A percentile compares a stretch with the other conserved stretches of the same genome.
Conservation (phyloP, 139 green algal species). For the Picochlorum sp. region DNA sequence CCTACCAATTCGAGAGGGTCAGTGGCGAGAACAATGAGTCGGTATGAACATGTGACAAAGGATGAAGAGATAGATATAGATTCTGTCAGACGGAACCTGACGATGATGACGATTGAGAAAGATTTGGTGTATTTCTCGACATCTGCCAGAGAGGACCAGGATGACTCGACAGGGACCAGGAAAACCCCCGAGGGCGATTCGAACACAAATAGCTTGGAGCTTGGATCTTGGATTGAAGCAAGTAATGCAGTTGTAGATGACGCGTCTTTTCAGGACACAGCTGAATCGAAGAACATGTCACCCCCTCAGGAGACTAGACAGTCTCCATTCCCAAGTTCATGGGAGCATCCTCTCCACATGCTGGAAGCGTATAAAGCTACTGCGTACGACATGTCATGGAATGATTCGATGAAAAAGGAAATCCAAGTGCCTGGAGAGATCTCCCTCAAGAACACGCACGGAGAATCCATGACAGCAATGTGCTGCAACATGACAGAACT, state of each 20-base stretch:
- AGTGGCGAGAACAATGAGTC: too few species aligned
- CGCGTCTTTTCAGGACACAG: neutral
- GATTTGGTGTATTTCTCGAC: too few species aligned
- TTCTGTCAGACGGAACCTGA: too few species aligned
- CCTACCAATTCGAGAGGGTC: too few species aligned
- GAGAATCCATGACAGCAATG: constrained; percentile 1
- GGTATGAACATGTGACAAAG: too few species aligned
- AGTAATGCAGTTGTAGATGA: constrained; percentile 6
- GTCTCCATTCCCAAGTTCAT: constrained; percentile 28
- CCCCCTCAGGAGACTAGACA: constrained; percentile 35
- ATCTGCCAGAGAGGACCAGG: too few species aligned
- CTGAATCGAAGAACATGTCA: neutral
- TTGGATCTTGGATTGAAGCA: neutral
- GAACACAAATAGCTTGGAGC: neutral
- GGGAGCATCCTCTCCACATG: constrained; percentile 1
- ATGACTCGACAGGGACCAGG: neutral
- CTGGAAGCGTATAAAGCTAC: neutral
- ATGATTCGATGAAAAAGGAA: neutral
- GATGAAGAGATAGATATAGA: too few species aligned
- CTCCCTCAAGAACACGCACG: neutral
- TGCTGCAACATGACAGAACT: neutral
- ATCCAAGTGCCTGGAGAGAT: neutral
- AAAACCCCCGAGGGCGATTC: neutral
- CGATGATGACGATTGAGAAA: too few species aligned
- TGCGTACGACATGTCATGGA: neutral